These are phyloP conservation scores for Priceomyces carsonii DNA, from an alignment of 805 yeast species.

Conservation along the genomic window DNA sequence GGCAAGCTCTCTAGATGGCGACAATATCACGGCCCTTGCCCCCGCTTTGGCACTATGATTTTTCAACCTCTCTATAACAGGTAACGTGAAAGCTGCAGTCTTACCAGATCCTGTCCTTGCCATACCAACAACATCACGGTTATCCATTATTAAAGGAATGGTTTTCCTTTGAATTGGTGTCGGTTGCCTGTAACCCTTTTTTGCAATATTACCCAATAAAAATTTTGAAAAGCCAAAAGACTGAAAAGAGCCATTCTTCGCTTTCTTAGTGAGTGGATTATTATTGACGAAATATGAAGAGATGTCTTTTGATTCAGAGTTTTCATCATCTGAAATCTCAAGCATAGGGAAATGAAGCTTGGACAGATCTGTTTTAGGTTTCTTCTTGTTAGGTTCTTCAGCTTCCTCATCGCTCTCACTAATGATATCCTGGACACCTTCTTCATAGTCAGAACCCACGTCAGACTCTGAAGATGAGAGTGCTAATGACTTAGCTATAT, in stretches of 20 bases:
- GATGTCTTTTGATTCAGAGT: slow-evolving; percentile 21
- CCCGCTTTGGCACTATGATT: slow-evolving; percentile 86
- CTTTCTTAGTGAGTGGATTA: slow-evolving; percentile 53
- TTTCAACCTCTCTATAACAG: slow-evolving; percentile 83
- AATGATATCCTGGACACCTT: slow-evolving; percentile 55
- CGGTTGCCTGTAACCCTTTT: slow-evolving; percentile 91
- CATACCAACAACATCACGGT: slow-evolving; percentile 97
- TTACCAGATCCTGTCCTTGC: slow-evolving; percentile 99
- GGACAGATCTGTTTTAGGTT: slow-evolving; percentile 23
- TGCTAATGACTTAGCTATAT: slow-evolving; percentile 64
- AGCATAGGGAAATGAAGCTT: slow-evolving; percentile 46
- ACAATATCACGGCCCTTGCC: slow-evolving; percentile 80
- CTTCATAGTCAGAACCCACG: slow-evolving; percentile 25
- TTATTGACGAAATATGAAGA: slow-evolving; percentile 40
- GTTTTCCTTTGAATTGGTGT: slow-evolving; percentile 98
- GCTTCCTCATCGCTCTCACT: slow-evolving; percentile 48
- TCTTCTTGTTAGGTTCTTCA: slow-evolving; percentile 27
- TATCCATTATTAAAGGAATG: slow-evolving; percentile 83
- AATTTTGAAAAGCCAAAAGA: slow-evolving; percentile 84
- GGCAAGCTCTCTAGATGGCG: slow-evolving; percentile 97
- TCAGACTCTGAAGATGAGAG: slow-evolving; percentile 41
- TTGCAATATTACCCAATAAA: slow-evolving; percentile 65
- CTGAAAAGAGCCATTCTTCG: slow-evolving; percentile 80
- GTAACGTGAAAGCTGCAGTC: slow-evolving; percentile 94
- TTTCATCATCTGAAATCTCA: slow-evolving; percentile 53